Conservation (phyloP, 139 green algal species). For the Chlorokybus atmophyticus region DNA sequence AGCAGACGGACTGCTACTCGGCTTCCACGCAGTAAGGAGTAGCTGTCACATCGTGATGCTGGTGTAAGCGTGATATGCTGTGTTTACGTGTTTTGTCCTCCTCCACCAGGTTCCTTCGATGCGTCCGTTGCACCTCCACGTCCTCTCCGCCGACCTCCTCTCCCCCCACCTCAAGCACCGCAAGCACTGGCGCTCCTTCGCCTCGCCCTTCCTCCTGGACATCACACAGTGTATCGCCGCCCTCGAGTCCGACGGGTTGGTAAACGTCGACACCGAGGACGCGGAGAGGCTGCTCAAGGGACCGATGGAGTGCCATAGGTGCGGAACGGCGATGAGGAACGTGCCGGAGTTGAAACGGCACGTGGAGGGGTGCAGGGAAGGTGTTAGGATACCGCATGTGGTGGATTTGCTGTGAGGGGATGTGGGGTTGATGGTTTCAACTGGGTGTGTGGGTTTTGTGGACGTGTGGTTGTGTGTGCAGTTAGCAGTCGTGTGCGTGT, state of each 20-base stretch:
- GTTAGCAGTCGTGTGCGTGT: too few relatives aligned
- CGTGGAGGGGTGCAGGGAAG: too few relatives aligned
- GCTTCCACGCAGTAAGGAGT: slow-evolving; percentile 54
- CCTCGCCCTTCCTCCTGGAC: slow-evolving; percentile 43
- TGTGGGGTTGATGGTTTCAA: too few relatives aligned
- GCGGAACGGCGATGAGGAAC: slow-evolving; percentile 25
- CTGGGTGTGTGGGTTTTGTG: too few relatives aligned
- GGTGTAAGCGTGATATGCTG: too few relatives aligned
- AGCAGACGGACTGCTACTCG: slow-evolving; percentile 37
- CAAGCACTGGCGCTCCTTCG: slow-evolving; percentile 73
- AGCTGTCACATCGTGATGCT: too few relatives aligned
- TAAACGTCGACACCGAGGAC: slow-evolving; percentile 24
- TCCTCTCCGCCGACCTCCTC: slow-evolving; percentile 50
- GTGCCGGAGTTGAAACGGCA: slow-evolving; percentile 61
- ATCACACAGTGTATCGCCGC: slow-evolving; percentile 14
- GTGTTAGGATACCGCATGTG: too few relatives aligned
- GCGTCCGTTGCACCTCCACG: slow-evolving; percentile 74
- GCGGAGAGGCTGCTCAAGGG: slow-evolving; percentile 36
- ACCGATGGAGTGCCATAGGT: slow-evolving; percentile 49
- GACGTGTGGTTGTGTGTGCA: too few relatives aligned
- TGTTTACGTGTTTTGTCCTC: too few relatives aligned
- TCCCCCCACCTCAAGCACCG: slow-evolving; percentile 58
- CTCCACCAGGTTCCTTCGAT: slow-evolving; percentile 59
- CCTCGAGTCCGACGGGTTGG: slow-evolving; percentile 8
- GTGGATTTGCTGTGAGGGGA: too few relatives aligned